Base-by-base conservation (phyloP, 345 rosid species). In the Lumnitzera littorea region DNA sequence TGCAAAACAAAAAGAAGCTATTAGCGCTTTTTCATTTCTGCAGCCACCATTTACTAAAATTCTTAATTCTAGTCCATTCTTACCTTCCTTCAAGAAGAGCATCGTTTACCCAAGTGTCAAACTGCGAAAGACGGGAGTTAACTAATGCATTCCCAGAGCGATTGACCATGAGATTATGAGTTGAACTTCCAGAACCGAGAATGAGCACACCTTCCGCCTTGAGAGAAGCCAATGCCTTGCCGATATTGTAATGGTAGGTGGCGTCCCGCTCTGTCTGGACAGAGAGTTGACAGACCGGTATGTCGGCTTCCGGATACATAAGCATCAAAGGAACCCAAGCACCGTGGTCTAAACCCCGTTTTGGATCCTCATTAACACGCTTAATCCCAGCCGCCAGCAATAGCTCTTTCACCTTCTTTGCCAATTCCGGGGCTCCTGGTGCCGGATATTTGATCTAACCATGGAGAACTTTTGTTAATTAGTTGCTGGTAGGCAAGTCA, bases 311-410 rank as follows among this genome's bases (percentile, higher is more conserved):
- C 0, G 99, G 99, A 56, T 86, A 94, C 99, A 94, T 94, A 58
- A 94, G 76, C 92, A 88, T 84, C 15, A 94, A 63, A 5, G 96
- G 97, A 63, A 86, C 85, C 99, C 99, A 94, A n/a, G 97, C 92
- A 9, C 99, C 99, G 58, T 94, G 99, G 71, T 94, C 99, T 48
- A 94, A 79, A 48, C 99, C 97, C 5, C 95, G 83, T 43, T 75
- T 66, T 41, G 52, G 74, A 56, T 90, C 97, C 72, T 78, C 92
- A 43, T 75, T 55, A 9, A 90, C 92, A 5, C 64, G 82, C 29
- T 73, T 61, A 70, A 86, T 68, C 13, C 88, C 91, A 31, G 84
- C 73, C 3, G n/a, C 70, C 58, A 67, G 55, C 3, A 94, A 71
- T 76, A 94, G 58, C 55, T 90, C 84, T 72, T 80, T 94, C 23